Conservation (phyloP, 805 yeast genomes). For the Schwanniomyces yamadae region DNA sequence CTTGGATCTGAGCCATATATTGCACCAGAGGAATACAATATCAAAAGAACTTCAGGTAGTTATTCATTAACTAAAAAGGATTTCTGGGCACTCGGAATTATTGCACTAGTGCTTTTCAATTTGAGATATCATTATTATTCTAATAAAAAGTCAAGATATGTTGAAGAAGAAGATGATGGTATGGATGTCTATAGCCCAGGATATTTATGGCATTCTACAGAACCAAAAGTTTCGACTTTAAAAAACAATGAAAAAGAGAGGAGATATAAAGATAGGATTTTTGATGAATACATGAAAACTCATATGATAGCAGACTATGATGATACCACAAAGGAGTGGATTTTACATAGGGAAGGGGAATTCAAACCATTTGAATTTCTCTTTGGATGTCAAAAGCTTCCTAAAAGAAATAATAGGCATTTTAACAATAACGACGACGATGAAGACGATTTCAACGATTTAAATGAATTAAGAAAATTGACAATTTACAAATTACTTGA, state of each 20-base stretch:
- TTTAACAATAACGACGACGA: slow-evolving; percentile 5
- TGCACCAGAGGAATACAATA: slow-evolving; percentile 74
- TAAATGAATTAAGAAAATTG: slow-evolving; percentile 27
- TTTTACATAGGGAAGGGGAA: slow-evolving; percentile 34
- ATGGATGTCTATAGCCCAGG: slow-evolving; percentile 19
- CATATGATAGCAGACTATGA: slow-evolving; percentile 43
- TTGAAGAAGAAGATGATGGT: slow-evolving; percentile 11
- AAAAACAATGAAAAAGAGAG: slow-evolving; percentile 7
- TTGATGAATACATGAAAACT: slow-evolving; percentile 42
- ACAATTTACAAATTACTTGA: slow-evolving; percentile 61
- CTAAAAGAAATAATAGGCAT: slow-evolving; percentile 34
- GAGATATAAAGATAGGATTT: slow-evolving; percentile 29
- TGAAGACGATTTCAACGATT: slow-evolving; percentile 18
- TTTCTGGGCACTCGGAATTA: slow-evolving; percentile 84
- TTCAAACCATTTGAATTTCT: slow-evolving; percentile 56
- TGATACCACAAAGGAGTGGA: slow-evolving; percentile 30
- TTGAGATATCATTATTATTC: slow-evolving; percentile 27
- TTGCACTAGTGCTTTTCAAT: slow-evolving; percentile 28
- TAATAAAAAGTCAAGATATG: slow-evolving; percentile 9
- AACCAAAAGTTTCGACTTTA: slow-evolving; percentile 13
- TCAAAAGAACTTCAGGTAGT: slow-evolving; percentile 8
- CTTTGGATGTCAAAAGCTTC: slow-evolving; percentile 14
- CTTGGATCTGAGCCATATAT: slow-evolving; percentile 90
- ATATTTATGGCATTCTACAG: slow-evolving; percentile 36
- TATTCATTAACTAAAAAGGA: slow-evolving; percentile 83